A percentile compares a stretch with the other conserved stretches of the same genome.
Conservation (phyloP, 1,139 yeast species). For the Suzukiozyma palmioleophila region DNA sequence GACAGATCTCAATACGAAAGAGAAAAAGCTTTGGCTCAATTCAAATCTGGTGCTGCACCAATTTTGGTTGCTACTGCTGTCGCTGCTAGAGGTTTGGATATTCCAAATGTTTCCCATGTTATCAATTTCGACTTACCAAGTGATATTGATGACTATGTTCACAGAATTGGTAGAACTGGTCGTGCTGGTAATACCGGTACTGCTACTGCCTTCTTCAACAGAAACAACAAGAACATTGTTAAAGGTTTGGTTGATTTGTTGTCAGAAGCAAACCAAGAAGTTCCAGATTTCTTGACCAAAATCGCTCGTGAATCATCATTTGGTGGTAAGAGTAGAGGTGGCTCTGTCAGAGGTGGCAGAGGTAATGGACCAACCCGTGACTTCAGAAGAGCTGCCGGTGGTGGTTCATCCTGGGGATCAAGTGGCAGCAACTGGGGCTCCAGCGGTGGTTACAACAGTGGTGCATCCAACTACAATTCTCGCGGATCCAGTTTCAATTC, state of each 20-base stretch:
- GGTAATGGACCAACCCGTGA: constrained; percentile 48
- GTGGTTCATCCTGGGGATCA: constrained; percentile 24
- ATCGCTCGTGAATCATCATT: constrained; percentile 74
- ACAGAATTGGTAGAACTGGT: constrained; percentile 99
- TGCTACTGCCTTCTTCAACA: constrained; percentile 97
- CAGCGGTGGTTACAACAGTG: constrained; percentile 15
- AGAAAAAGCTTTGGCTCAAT: constrained; percentile 90
- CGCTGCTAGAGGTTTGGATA: constrained; percentile 99
- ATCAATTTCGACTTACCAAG: constrained; percentile 95
- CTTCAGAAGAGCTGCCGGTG: constrained; percentile 41
- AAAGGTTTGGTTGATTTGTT: constrained; percentile 85
- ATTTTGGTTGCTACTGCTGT: constrained; percentile 97
- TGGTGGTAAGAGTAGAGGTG: constrained; percentile 50
- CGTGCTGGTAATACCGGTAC: constrained; percentile 99
- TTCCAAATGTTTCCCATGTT: constrained; percentile 97
- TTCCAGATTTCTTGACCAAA: constrained; percentile 80
- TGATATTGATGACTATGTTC: constrained; percentile 97
- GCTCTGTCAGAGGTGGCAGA: constrained; percentile 42
- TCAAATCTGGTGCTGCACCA: constrained; percentile 84
- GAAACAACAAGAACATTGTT: constrained; percentile 86
- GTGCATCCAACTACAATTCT: constrained; percentile 7
- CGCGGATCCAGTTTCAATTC: constrained; percentile 11
- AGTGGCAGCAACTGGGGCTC: constrained; percentile 7
- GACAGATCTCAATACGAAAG: constrained; percentile 98
- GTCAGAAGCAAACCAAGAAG: constrained; percentile 95